Evolutionary conservation across 371 early-diverging fungal species (phyloP).

Genomic region (Mucor plumbeus): DNA sequence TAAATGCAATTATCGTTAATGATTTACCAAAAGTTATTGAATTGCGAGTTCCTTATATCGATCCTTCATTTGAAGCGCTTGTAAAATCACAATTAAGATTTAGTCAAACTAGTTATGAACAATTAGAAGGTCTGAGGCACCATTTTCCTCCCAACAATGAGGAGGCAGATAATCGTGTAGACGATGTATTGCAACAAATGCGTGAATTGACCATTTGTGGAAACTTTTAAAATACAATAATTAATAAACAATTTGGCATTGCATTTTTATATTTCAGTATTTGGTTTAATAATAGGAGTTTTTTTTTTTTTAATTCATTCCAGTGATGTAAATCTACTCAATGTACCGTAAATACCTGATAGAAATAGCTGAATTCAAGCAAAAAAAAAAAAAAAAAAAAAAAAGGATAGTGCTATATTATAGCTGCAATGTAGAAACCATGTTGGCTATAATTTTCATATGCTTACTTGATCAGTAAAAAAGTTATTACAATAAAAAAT

Average conservation of each 20-base stretch:
- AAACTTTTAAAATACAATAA: conserved; percentile 39
- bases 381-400: too few relatives aligned
- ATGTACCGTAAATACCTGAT: too few relatives aligned
- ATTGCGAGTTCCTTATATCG: conserved; percentile 84
- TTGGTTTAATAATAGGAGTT: background rate
- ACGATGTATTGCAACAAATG: conserved; percentile 87
- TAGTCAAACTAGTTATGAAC: conserved; percentile 76
- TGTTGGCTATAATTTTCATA: too few relatives aligned
- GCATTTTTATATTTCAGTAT: background rate
- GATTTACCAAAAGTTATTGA: conserved; percentile 93
- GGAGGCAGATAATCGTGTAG: conserved; percentile 66
- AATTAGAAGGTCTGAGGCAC: conserved; percentile 61
- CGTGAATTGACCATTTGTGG: conserved; percentile 89
- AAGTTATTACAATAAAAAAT: background rate
- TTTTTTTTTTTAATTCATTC: background rate
- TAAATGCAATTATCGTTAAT: conserved; percentile 79
- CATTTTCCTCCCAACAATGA: conserved; percentile 62
- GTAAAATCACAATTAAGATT: conserved; percentile 89
- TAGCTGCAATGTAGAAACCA: too few relatives aligned
- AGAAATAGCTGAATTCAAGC: too few relatives aligned
- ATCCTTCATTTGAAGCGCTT: conserved; percentile 94
- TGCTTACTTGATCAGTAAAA: too few relatives aligned
- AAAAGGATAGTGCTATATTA: too few relatives aligned
- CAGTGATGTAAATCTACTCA: too few relatives aligned
- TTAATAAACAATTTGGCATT: background rate